Base-by-base conservation (phyloP, 108 stramenopile species). In the Phaeodactylum tricornutum region DNA sequence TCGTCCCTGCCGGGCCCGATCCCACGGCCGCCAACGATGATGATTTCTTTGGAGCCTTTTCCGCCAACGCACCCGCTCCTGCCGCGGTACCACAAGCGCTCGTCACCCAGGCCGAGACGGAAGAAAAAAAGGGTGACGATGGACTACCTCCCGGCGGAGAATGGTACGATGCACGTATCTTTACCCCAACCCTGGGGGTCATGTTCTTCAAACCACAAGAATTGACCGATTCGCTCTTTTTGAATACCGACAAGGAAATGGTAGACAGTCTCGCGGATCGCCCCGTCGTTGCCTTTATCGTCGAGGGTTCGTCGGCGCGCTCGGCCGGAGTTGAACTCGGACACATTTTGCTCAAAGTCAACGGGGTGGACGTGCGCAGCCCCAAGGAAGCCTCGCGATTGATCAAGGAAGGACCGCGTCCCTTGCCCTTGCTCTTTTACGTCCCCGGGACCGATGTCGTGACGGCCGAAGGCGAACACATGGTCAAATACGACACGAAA, bases 201-300 rank as follows among this genome's bases (percentile, higher is more conserved):
- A 92, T 92, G 90, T 92, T 92, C 53, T 92, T 87, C 71, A 92
- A 92, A 60, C 85, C 90, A 21, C 79, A 84, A 63, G 85, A 92
- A 56, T 61, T 92, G 26, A 75, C 81, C 25, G 82, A 87, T 52
- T 75, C 74, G n/a, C 52, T 84, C 19, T 87, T 92, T 44, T 62
- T 87, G 42, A 76, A 79, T 29, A 87, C 85, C 47, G 83, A 85
- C 32, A 57, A 67, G 34, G 26, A 29, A 2, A 51, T 84, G 15
- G 83, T 92, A 2, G 82, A 87, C 43, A 62, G 59, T 2, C 53
- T 92, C 15, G 72, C 57, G 2, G 85, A 87, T 43, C 85, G 90
- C 27, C 90, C 90, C 16, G 83, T 92, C 7, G 90, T 92, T 2
- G 85, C 90, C 7, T 92, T 87, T 53, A 84, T 92, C 43, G 90